Evolutionary conservation across 2,329 filamentous ascomycete genomes (phyloP).

Genomic region (Colletotrichum sp.): DNA sequence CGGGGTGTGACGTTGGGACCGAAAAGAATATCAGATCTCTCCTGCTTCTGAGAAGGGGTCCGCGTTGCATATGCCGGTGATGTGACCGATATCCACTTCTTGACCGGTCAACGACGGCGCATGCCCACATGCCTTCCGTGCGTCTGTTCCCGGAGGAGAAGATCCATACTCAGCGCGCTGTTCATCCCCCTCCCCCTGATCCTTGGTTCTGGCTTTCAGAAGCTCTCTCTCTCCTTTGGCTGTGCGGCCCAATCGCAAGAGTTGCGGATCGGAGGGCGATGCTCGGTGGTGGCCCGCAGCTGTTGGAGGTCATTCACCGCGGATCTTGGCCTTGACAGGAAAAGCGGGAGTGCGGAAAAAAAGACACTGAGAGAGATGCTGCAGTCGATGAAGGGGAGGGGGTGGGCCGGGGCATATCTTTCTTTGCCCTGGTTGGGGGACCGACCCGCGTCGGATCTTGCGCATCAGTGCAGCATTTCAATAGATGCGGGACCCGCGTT

Average conservation of each 20-base stretch:
- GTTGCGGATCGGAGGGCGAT: neutral
- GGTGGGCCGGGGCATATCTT: neutral
- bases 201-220: neutral
- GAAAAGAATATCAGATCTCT: neutral
- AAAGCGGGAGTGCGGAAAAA: neutral
- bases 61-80: conserved; percentile 4
- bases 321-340: neutral
- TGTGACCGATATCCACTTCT: conserved; percentile 14
- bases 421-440: neutral
- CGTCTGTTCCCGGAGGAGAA: neutral
- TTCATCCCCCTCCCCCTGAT: neutral
- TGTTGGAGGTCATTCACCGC: neutral
- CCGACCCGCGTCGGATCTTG: neutral
- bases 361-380: neutral
- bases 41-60: neutral
- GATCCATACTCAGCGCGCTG: neutral
- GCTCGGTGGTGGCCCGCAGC: neutral
- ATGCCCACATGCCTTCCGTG: neutral
- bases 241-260: neutral
- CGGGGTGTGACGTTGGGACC: neutral
- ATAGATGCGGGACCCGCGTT: neutral
- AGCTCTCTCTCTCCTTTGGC: neutral
- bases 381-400: neutral
- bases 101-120: conserved; percentile 3
- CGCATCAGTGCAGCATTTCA: neutral